phyloP scores from a whole-genome alignment of 2,329 filamentous ascomycete species.

The Penicillium sp. region DNA sequence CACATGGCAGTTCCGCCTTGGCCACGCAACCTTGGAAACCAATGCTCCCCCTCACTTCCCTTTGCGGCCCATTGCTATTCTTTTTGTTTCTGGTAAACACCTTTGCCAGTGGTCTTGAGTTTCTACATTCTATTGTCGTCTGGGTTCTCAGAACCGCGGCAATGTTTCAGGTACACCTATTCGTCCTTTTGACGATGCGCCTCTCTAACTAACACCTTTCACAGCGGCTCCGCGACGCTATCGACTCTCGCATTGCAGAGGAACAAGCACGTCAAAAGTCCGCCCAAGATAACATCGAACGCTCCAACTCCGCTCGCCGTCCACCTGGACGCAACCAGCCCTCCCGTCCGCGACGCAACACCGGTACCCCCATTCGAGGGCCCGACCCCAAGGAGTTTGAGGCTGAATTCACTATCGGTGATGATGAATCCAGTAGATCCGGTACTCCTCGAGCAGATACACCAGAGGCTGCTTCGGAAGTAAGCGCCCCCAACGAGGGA shows the following conservation, averaged over 20 bases:
- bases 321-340: slow-evolving; percentile 30
- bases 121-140: slow-evolving; percentile 16
- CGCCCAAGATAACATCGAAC: slow-evolving; percentile 44
- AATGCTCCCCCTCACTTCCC: slow-evolving; percentile 21
- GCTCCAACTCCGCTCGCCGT: slow-evolving; percentile 47
- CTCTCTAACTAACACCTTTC: background rate
- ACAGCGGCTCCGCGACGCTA: slow-evolving; percentile 78
- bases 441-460: slow-evolving; percentile 57
- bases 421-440: slow-evolving; percentile 65
- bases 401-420: slow-evolving; percentile 79
- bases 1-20: slow-evolving; percentile 16
- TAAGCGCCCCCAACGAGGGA: slow-evolving; percentile 13
- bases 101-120: slow-evolving; percentile 10
- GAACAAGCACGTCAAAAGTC: slow-evolving; percentile 78
- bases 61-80: slow-evolving; percentile 12
- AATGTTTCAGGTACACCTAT: slow-evolving; percentile 28
- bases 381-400: slow-evolving; percentile 88
- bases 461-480: slow-evolving; percentile 33
- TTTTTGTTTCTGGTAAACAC: slow-evolving; percentile 7
- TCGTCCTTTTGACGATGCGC: slow-evolving; percentile 2
- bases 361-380: slow-evolving; percentile 52
- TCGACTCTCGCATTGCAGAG: slow-evolving; percentile 84
- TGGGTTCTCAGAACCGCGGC: slow-evolving; percentile 23
- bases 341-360: slow-evolving; percentile 37
- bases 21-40: slow-evolving; percentile 2